Evolutionary conservation across 805 yeast species (phyloP).

Genomic region (Hanseniaspora valbyensis): DNA sequence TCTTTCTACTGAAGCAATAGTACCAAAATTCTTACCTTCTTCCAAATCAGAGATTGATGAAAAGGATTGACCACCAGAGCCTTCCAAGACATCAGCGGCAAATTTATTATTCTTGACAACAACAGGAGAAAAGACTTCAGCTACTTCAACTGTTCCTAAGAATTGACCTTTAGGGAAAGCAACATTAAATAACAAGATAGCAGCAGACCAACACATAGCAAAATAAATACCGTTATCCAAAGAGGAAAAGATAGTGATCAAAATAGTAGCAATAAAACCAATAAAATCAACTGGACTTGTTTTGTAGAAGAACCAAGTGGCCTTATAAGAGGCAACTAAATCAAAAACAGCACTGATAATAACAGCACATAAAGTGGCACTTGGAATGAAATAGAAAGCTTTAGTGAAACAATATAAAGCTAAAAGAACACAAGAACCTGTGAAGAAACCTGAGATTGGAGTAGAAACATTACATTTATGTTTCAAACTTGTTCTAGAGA

Average conservation of each 20-base stretch:
- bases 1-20: constrained; percentile 10
- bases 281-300: constrained; percentile 63
- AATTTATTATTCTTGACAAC: constrained; percentile 26
- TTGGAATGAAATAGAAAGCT: constrained; percentile 82
- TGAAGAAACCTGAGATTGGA: constrained; percentile 82
- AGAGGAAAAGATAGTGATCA: constrained; percentile 63
- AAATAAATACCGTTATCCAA: constrained; percentile 87
- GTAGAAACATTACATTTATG: constrained; percentile 93
- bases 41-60: constrained; percentile 13
- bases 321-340: constrained; percentile 57
- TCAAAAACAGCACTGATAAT: constrained; percentile 91
- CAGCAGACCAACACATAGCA: constrained; percentile 75
- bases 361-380: constrained; percentile 75
- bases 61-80: constrained; percentile 5
- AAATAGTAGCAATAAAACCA: constrained; percentile 60
- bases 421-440: constrained; percentile 78
- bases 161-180: constrained; percentile 76
- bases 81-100: constrained; percentile 4
- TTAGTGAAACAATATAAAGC: constrained; percentile 76
- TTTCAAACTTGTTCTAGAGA: constrained; percentile 86
- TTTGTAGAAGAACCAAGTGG: constrained; percentile 59
- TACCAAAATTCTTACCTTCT: constrained; percentile 12
- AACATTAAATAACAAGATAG: constrained; percentile 56
- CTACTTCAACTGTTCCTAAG: constrained; percentile 64
- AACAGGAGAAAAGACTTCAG: constrained; percentile 58